phyloP scores from a whole-genome alignment of 78 protist species.

The Polysphondylium violaceum region DNA sequence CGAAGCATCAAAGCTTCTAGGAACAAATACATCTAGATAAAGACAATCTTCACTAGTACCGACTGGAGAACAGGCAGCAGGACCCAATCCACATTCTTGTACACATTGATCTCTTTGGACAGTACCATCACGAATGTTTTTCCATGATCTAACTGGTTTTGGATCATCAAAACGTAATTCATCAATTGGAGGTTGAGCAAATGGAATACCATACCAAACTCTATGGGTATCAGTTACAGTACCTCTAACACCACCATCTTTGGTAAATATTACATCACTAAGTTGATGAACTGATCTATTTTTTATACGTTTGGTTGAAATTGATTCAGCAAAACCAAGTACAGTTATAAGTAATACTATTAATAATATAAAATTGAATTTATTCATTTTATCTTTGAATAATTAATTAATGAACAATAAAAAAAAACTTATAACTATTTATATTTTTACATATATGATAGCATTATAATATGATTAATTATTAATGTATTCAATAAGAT shows the following conservation, averaged over 20 bases:
- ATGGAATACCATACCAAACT: slow-evolving; percentile 21
- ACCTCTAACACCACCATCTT: slow-evolving; percentile 19
- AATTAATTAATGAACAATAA: no score
- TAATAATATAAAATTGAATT: neutral
- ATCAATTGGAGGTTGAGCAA: slow-evolving; percentile 17
- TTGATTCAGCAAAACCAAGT: slow-evolving; percentile 1
- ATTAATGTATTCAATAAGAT: no score
- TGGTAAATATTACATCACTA: neutral
- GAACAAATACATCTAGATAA: slow-evolving; percentile 22
- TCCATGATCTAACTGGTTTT: neutral
- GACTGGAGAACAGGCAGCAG: slow-evolving; percentile 1
- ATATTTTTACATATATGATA: no score
- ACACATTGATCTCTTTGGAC: neutral
- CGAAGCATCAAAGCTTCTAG: neutral
- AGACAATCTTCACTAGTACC: slow-evolving; percentile 39
- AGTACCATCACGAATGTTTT: neutral
- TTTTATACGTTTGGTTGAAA: slow-evolving; percentile 1
- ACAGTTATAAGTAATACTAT: neutral
- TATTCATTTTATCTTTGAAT: neutral
- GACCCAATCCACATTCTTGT: neutral
- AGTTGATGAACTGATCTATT: neutral
- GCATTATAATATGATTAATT: no score
- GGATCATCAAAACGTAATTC: slow-evolving; percentile 2
- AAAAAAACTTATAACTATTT: no score
- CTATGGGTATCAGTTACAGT: neutral